Conservation (phyloP, 345 rosid species). For the Rhizophora mangle region DNA sequence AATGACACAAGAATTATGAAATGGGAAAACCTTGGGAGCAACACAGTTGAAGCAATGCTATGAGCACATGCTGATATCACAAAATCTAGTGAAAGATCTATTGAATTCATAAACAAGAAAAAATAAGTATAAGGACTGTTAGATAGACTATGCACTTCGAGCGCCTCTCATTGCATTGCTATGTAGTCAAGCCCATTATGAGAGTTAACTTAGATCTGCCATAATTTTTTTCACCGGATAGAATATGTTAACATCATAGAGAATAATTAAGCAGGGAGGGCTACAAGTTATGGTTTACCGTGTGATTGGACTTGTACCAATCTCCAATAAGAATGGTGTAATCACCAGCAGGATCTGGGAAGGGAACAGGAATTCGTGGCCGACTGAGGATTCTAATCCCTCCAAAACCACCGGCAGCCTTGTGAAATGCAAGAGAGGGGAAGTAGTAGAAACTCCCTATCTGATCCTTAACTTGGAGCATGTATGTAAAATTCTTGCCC, state of each 20-base stretch:
- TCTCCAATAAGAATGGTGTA: constrained; percentile 79
- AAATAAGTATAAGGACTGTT: too few relatives aligned
- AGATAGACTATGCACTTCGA: too few relatives aligned
- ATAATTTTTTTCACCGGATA: too few relatives aligned
- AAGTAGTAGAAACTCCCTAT: constrained; percentile 89
- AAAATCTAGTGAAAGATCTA: too few relatives aligned
- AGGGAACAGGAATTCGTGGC: constrained; percentile 84
- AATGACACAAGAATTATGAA: background rate
- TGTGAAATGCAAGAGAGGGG: constrained; percentile 91
- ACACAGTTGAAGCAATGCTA: background rate
- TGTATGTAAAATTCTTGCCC: constrained; percentile 74
- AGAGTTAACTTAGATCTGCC: too few relatives aligned
- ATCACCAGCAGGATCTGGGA: constrained; percentile 73
- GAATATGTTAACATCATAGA: too few relatives aligned
- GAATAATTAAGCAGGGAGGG: too few relatives aligned
- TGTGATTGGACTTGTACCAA: constrained; percentile 67
- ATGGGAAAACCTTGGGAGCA: background rate
- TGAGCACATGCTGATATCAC: too few relatives aligned
- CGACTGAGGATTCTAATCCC: constrained; percentile 76
- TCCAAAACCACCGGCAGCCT: constrained; percentile 91
- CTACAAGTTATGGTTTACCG: constrained; percentile 29
- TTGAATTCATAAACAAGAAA: too few relatives aligned
- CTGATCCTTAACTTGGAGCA: constrained; percentile 80
- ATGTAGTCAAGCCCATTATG: too few relatives aligned
- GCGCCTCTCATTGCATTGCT: too few relatives aligned